These are phyloP conservation scores for Sorghum bicolor DNA, from an alignment of 176 grass and related monocot genomes.

Conservation along the genomic window Sorghum_bicolor_NCBIv3 NC_012872.2:15844501-15845000, in stretches of 20 bases:
- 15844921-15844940: not conserved
- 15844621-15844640: too few species aligned
- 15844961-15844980: not conserved
- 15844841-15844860: not conserved
- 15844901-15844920: not conserved
- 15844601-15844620: too few species aligned
- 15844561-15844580: too few species aligned
- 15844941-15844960: not conserved
- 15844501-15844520: too few species aligned
- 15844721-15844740: not conserved
- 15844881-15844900: not conserved
- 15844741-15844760: not conserved
- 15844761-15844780: not conserved
- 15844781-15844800: not conserved
- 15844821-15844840: not conserved
- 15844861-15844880: not conserved
- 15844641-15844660: too few species aligned
- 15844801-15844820: not conserved
- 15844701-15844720: too few species aligned
- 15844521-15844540: too few species aligned
- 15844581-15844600: too few species aligned
- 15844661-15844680: too few species aligned
- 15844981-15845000: not conserved
- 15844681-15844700: too few species aligned
- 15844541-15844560: too few species aligned